A percentile compares a stretch with the other conserved stretches of the same genome.
Conservation (phyloP, 1,284 basidiomycete genomes). For the Marasmius sp. region DNA sequence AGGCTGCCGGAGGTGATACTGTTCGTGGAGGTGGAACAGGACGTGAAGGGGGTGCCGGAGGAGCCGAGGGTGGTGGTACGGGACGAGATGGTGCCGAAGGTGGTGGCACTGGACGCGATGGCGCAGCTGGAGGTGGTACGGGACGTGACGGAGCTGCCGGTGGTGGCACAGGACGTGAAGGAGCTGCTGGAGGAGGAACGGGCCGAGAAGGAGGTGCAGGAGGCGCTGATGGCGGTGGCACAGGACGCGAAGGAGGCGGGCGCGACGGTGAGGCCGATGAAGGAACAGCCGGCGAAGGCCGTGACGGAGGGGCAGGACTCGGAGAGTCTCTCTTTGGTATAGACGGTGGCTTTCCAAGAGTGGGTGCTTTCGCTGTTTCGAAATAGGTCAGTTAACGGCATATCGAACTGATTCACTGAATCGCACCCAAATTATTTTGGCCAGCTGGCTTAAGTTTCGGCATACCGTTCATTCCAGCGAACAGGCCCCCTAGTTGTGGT, state of each 20-base stretch:
- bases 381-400: not conserved
- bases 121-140: not conserved
- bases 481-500: constrained; percentile 80
- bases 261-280: not conserved
- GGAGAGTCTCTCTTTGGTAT: constrained; percentile 54
- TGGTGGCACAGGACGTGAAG: not conserved
- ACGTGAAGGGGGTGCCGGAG: constrained; percentile 23
- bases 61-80: constrained; percentile 10
- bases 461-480: constrained; percentile 76
- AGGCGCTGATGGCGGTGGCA: not conserved
- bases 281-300: constrained; percentile 13
- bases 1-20: too few relatives aligned
- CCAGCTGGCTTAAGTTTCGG: constrained; percentile 84
- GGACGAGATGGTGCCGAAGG: constrained; percentile 19
- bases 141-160: constrained; percentile 15
- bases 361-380: constrained; percentile 56
- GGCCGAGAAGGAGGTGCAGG: not conserved
- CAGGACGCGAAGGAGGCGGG: constrained; percentile 26
- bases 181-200: constrained; percentile 1
- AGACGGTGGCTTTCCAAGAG: constrained; percentile 65
- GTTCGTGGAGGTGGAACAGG: constrained; percentile 14
- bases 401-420: constrained; percentile 9
- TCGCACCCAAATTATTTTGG: constrained; percentile 54
- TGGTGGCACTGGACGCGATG: constrained; percentile 19
- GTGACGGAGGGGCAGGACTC: constrained; percentile 26